These are phyloP conservation scores for Arthrobotrys iridis DNA, from an alignment of 2,329 filamentous ascomycete species.

Conservation along the genomic window DNA sequence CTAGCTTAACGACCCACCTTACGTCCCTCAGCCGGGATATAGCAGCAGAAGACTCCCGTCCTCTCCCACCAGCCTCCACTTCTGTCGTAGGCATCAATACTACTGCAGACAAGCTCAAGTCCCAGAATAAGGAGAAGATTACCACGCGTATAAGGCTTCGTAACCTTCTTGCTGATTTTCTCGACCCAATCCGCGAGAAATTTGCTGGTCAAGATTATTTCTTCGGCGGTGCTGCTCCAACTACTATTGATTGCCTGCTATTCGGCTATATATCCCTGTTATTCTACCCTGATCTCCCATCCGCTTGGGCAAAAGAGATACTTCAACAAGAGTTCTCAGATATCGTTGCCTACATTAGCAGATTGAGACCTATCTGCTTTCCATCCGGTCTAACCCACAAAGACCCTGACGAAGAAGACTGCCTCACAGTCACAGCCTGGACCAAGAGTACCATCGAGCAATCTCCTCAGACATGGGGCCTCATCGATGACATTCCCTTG, in stretches of 20 bases:
- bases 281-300: constrained; percentile 70
- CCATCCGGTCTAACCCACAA: not conserved
- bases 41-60: constrained; percentile 62
- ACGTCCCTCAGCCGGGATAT: constrained; percentile 69
- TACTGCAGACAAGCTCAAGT: not conserved
- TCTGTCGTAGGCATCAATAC: constrained; percentile 30
- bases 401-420: constrained; percentile 4
- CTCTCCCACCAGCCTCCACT: constrained; percentile 43
- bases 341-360: constrained; percentile 64
- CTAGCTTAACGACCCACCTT: constrained; percentile 74
- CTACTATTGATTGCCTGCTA: constrained; percentile 79
- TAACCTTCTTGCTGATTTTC: constrained; percentile 74
- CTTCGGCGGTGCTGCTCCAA: constrained; percentile 66
- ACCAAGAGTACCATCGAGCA: not conserved
- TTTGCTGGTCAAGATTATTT: constrained; percentile 67
- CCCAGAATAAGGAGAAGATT: constrained; percentile 60
- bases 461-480: constrained; percentile 5
- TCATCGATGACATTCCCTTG: constrained; percentile 15
- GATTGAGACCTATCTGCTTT: constrained; percentile 56
- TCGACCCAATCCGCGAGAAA: constrained; percentile 75
- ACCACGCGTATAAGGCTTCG: constrained; percentile 67
- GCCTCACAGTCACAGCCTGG: constrained; percentile 21
- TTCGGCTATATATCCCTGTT: constrained; percentile 83
- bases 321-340: constrained; percentile 66
- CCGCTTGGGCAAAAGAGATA: constrained; percentile 71